Percentiles rank a stretch among this genome's conserved stretches.
These are phyloP conservation scores for Nakazawaea siamensis DNA, from an alignment of 805 yeast genomes.

Conservation along the genomic window DNA sequence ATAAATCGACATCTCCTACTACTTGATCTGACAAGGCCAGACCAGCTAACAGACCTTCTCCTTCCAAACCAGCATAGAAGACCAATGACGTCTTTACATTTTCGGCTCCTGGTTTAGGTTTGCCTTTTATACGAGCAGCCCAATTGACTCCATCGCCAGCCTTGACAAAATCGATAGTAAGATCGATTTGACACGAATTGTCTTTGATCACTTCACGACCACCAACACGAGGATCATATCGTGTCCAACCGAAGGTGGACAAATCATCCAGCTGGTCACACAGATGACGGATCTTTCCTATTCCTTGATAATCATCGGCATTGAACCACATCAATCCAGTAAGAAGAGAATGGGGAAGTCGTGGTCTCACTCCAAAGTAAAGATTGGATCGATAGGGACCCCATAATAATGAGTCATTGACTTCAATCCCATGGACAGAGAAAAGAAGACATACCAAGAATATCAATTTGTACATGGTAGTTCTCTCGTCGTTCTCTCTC, in stretches of 20 bases:
- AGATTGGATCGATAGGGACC: slow-evolving; percentile 88
- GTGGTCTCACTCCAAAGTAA: slow-evolving; percentile 80
- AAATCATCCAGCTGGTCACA: slow-evolving; percentile 69
- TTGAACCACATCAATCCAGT: slow-evolving; percentile 89
- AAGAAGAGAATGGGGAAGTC: slow-evolving; percentile 65
- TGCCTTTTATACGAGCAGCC: slow-evolving; percentile 69
- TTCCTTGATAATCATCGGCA: slow-evolving; percentile 44
- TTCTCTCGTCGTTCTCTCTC: too few relatives aligned
- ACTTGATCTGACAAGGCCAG: slow-evolving; percentile 23
- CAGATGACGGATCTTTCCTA: slow-evolving; percentile 57
- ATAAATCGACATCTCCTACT: slow-evolving; percentile 28
- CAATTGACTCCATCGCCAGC: slow-evolving; percentile 62
- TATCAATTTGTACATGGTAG: too few relatives aligned
- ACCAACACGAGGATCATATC: slow-evolving; percentile 81
- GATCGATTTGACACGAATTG: slow-evolving; percentile 46
- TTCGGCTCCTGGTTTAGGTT: slow-evolving; percentile 44
- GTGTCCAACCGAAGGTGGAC: slow-evolving; percentile 75
- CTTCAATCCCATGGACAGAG: too few relatives aligned
- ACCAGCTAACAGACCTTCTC: slow-evolving; percentile 36
- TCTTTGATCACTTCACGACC: slow-evolving; percentile 76
- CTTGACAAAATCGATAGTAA: slow-evolving; percentile 73
- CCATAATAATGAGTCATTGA: slow-evolving; percentile 78
- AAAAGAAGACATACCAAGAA: too few relatives aligned
- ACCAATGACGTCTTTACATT: slow-evolving; percentile 54
- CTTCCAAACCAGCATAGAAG: slow-evolving; percentile 74